phyloP scores from a whole-genome alignment of 169 alveolate species.

The Plasmodium fragile region DNA sequence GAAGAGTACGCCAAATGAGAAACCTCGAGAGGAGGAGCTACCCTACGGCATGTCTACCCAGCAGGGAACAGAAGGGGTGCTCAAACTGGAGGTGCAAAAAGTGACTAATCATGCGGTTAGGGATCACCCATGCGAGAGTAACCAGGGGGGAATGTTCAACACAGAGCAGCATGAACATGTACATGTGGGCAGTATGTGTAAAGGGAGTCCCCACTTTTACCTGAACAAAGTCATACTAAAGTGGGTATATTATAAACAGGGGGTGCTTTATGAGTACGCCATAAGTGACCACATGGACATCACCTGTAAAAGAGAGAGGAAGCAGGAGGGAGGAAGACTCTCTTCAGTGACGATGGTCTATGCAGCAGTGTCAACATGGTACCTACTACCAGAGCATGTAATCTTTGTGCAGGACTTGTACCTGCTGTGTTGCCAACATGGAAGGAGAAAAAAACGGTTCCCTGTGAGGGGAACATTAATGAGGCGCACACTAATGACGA shows the following conservation, averaged over 20 bases:
- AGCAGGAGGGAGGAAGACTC: neutral
- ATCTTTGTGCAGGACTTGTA: constrained; percentile 12
- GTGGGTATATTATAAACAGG: constrained; percentile 19
- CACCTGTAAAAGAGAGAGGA: neutral
- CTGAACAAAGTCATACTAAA: constrained; percentile 4
- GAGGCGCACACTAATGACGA: too few species aligned
- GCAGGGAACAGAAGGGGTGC: constrained; percentile 14
- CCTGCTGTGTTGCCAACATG: neutral
- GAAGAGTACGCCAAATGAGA: neutral
- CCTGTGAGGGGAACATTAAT: neutral
- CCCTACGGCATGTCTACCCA: neutral
- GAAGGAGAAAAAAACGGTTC: neutral
- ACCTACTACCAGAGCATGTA: constrained; percentile 24
- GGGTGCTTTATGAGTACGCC: constrained; percentile 14
- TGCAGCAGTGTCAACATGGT: neutral
- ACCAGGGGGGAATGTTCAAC: neutral
- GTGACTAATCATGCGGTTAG: neutral
- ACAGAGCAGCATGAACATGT: neutral
- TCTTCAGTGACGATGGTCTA: neutral
- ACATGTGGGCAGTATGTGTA: neutral
- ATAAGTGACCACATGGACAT: constrained; percentile 29
- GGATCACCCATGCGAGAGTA: neutral
- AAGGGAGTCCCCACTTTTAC: neutral
- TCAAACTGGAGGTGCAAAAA: constrained; percentile 38
- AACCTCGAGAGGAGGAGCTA: constrained; percentile 10